A percentile compares a stretch with the other conserved stretches of the same genome.
Evolutionary conservation across 768 basidiomycete species (phyloP).

Genomic region (Lactarius tabidus): DNA sequence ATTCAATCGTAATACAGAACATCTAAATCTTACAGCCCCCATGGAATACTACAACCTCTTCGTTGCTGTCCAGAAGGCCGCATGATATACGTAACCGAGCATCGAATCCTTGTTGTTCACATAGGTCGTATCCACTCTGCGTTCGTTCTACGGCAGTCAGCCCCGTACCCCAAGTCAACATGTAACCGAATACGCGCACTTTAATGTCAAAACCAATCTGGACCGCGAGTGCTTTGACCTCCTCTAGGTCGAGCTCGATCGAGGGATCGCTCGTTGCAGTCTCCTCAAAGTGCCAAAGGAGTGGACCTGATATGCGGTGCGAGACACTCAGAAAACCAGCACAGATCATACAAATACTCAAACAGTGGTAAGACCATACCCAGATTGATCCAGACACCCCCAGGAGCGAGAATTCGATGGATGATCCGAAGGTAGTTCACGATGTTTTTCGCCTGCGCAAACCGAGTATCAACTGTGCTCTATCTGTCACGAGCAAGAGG

Average conservation of each 20-base stretch:
- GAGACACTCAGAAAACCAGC: not conserved
- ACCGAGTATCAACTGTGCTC: not conserved
- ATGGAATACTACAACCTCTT: constrained; percentile 32
- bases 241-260: constrained; percentile 85
- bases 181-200: constrained; percentile 41
- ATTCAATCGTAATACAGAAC: not conserved
- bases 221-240: constrained; percentile 71
- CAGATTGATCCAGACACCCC: constrained; percentile 90
- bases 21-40: not conserved
- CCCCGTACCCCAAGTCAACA: not conserved
- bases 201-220: constrained; percentile 78
- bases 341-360: not conserved
- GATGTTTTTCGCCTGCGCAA: constrained; percentile 77
- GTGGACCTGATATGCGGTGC: constrained; percentile 50
- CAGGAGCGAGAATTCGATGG: constrained; percentile 74
- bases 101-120: constrained; percentile 77
- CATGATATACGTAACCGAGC: constrained; percentile 80
- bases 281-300: constrained; percentile 98
- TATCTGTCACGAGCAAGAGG: not conserved
- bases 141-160: constrained; percentile 63
- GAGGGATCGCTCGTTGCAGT: constrained; percentile 75
- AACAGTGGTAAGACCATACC: constrained; percentile 41
- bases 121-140: constrained; percentile 77
- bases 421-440: constrained; percentile 88
- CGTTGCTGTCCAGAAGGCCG: constrained; percentile 80